Evolutionary conservation across 441 rosid genomes (phyloP), one percentile per base, ranked within the genome.

Genomic region (Croton setiger): DNA sequence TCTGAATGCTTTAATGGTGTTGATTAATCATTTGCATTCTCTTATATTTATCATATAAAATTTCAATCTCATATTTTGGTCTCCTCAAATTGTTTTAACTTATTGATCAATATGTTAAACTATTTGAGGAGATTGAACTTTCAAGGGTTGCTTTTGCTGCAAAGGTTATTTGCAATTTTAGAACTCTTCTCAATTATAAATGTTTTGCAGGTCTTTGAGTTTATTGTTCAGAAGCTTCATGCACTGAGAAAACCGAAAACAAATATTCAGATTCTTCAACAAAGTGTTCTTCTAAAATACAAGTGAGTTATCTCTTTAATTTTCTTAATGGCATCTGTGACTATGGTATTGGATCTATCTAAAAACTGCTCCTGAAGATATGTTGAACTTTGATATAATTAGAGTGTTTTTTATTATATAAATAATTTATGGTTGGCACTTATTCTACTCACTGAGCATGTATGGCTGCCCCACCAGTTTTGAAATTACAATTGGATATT

Each of bases 171-270:
- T 66, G 39, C 48, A 8, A 53, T 58, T 36, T 27, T 18, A 21
- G 58, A 11, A 18, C n/a, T 52, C 5, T 68, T 10, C 36, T 1
- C 21, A 15, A 41, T 18, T 31, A 1, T 10, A 56, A 56, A 5
- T 27, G 11, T 18, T 21, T 60, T 61, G 48, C 79, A 96, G 99
- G 96, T 91, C 63, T 96, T 89, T 87, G 99, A 96, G 71, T 93
- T 96, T 84, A 88, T 93, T 69, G 96, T 93, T 78, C 99, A 93
- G 85, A 96, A 96, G 85, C 99, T 96, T 66, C 80, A 91, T 76
- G 97, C 99, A 33, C 78, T 96, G 76, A 91, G 99, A 76, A 96
- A 96, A 82, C 99, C 99, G 60, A 96, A 96, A 87, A 96, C 99
- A 73, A 96, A 96, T 78, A 91, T 96, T 74, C 99, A 96, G 80